phyloP scores from a whole-genome alignment of 208 protist genomes.

The Trypanosoma platydactyli region DNA sequence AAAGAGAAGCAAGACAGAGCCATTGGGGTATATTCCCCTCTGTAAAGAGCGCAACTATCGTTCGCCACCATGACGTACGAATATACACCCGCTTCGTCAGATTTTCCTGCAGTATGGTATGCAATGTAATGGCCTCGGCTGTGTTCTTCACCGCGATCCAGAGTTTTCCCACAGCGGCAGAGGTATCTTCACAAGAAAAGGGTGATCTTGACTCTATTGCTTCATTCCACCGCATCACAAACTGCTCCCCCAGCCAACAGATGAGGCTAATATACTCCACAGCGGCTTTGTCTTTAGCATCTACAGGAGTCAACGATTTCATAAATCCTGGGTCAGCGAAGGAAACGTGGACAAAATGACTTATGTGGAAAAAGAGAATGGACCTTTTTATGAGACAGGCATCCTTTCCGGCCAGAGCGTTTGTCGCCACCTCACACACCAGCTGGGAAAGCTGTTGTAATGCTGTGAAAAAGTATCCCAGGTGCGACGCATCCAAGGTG shows the following conservation, averaged over 20 bases:
- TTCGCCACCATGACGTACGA: conserved; percentile 7
- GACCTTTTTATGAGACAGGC: conserved; percentile 23
- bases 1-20: conserved; percentile 23
- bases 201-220: not conserved
- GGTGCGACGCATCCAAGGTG: conserved; percentile 15
- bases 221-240: conserved; percentile 25
- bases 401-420: conserved; percentile 17
- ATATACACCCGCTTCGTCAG: conserved; percentile 18
- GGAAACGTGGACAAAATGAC: conserved; percentile 29
- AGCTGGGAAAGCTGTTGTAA: conserved; percentile 37
- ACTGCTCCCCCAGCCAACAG: conserved; percentile 6
- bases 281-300: conserved; percentile 16
- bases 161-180: conserved; percentile 15
- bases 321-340: conserved; percentile 33
- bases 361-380: conserved; percentile 36
- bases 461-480: conserved; percentile 31
- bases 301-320: conserved; percentile 6
- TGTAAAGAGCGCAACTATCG: conserved; percentile 24
- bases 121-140: conserved; percentile 35
- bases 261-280: conserved; percentile 13
- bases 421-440: conserved; percentile 29
- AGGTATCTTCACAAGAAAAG: not conserved
- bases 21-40: conserved; percentile 20
- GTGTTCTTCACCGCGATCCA: conserved; percentile 31
- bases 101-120: conserved; percentile 21